Percentiles rank a stretch among this genome's conserved stretches.
Evolutionary conservation across 106 monocot genomes (phyloP).

Genomic region (Cymbidium sinense): DNA sequence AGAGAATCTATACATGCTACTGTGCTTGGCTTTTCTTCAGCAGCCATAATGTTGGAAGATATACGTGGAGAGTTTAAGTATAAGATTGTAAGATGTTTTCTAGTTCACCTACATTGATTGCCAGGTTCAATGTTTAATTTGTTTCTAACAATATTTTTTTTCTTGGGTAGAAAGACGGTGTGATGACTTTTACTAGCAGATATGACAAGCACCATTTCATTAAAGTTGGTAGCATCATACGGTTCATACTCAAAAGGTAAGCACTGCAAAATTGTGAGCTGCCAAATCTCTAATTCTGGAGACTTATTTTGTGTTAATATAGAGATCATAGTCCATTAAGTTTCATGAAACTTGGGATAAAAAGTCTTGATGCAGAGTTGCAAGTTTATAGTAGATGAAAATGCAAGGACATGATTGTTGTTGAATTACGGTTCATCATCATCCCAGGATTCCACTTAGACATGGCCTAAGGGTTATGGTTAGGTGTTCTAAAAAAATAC

Average conservation of each 20-base stretch:
- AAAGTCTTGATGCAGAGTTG: not conserved
- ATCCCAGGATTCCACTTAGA: not conserved
- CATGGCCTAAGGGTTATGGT: not conserved
- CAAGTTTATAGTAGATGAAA: not conserved
- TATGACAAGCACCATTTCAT: constrained; percentile 48
- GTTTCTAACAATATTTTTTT: not conserved
- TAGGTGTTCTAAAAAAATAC: not conserved
- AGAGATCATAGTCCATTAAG: not conserved
- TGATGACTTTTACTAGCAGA: constrained; percentile 26
- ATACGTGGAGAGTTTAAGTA: constrained; percentile 63
- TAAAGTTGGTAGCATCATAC: constrained; percentile 52
- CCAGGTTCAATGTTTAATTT: not conserved
- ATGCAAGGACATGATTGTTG: not conserved
- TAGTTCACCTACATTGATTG: not conserved
- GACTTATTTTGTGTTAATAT: not conserved
- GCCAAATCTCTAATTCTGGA: not conserved
- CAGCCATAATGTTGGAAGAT: constrained; percentile 55
- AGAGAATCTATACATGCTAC: constrained; percentile 63
- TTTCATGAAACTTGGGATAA: not conserved
- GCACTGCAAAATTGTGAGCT: not conserved
- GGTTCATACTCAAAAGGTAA: constrained; percentile 65
- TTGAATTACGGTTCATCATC: not conserved
- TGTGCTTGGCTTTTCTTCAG: constrained; percentile 71
- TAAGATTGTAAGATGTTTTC: constrained; percentile 42
- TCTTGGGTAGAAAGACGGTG: constrained; percentile 35